Evolutionary conservation across 2,329 filamentous ascomycete genomes (phyloP).

Genomic region (Endothia cerciana): DNA sequence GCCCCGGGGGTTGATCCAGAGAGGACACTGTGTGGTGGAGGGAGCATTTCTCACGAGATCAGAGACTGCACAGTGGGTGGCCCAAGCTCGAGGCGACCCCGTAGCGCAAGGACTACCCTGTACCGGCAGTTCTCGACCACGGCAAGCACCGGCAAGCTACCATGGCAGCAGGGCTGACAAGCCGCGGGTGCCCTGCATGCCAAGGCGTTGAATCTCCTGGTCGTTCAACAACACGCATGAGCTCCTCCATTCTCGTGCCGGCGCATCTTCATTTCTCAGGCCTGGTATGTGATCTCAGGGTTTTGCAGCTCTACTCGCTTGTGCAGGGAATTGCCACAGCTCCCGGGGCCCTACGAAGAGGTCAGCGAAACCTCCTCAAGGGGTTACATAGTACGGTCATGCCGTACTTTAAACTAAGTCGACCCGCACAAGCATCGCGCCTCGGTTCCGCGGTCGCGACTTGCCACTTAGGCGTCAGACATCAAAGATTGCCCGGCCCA

Average conservation of each 20-base stretch:
- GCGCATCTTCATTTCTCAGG: background rate
- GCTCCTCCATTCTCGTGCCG: no score
- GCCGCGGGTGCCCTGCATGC: background rate
- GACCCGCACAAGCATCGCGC: background rate
- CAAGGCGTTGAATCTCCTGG: background rate
- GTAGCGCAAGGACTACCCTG: slow-evolving; percentile 2
- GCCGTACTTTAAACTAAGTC: background rate
- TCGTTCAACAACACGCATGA: background rate
- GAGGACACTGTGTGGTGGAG: background rate
- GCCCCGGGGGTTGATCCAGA: background rate
- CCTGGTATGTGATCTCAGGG: background rate
- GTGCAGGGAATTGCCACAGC: background rate
- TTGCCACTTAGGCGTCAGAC: background rate
- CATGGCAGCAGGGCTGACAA: background rate
- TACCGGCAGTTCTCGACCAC: background rate
- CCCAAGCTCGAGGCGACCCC: background rate
- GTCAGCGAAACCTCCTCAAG: background rate
- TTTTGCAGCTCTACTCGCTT: background rate
- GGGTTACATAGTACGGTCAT: background rate
- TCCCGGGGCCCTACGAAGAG: background rate
- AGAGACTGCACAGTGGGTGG: background rate
- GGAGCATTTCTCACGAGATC: slow-evolving; percentile 5
- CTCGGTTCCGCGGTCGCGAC: background rate
- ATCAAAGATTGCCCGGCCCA: background rate
- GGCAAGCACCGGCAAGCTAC: background rate